Conservation (phyloP, 2,329 filamentous ascomycete genomes). For the Talaromyces islandicus region DNA sequence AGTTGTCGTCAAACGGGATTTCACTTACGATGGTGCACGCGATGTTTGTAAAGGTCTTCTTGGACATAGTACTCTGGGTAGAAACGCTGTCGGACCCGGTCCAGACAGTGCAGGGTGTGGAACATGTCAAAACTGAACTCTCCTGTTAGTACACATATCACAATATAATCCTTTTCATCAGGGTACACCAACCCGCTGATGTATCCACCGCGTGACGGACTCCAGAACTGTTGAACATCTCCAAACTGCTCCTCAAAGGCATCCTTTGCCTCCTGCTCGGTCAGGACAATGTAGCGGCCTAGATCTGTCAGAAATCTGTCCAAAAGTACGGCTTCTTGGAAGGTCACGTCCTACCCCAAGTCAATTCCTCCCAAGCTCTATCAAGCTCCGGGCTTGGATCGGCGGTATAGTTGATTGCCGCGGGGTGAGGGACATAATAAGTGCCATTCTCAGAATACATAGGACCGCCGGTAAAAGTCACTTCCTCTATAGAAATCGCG, state of each 20-base stretch:
- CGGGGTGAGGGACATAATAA: neutral
- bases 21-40: neutral
- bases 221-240: constrained; percentile 1
- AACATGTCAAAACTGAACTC: neutral
- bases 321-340: neutral
- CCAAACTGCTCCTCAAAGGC: neutral
- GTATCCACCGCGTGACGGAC: neutral
- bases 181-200: neutral
- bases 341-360: neutral
- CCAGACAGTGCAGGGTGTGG: constrained; percentile 2
- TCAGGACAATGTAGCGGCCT: neutral
- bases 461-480: constrained; percentile 1
- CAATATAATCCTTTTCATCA: too few species aligned
- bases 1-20: neutral
- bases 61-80: constrained; percentile 1
- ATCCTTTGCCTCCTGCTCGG: neutral
- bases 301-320: neutral
- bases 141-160: neutral
- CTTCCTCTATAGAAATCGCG: neutral
- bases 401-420: neutral
- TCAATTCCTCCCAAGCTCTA: neutral
- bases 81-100: neutral
- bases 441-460: constrained; percentile 1
- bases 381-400: constrained; percentile 2
- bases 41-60: neutral